A percentile compares a stretch with the other conserved stretches of the same genome.
These are phyloP conservation scores for Colletotrichum sp. DNA, from an alignment of 2,329 filamentous ascomycete species.

Conservation along the genomic window DNA sequence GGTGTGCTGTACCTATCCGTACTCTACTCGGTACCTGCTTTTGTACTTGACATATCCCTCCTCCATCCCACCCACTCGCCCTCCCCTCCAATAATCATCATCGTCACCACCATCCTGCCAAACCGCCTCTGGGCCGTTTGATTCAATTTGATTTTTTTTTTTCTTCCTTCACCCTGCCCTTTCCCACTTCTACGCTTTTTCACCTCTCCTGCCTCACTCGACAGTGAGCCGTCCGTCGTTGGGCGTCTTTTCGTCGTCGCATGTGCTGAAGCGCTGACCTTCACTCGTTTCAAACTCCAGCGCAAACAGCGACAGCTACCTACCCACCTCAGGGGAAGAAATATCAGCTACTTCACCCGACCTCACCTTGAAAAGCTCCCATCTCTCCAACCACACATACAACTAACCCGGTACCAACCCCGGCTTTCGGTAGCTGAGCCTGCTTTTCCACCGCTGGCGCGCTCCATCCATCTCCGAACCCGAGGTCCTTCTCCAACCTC, in stretches of 20 bases:
- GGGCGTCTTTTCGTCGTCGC: background rate
- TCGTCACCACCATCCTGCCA: conserved; percentile 1
- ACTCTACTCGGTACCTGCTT: conserved; percentile 16
- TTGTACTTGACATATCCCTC: background rate
- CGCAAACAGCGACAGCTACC: background rate
- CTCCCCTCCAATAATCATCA: conserved; percentile 6
- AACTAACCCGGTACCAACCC: conserved; percentile 11
- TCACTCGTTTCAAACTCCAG: background rate
- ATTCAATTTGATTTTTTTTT: background rate
- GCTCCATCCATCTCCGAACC: conserved; percentile 7
- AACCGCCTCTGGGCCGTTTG: background rate
- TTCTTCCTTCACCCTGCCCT: background rate
- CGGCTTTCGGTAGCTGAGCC: conserved; percentile 9
- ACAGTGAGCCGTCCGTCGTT: background rate
- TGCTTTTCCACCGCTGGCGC: background rate
- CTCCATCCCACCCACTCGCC: background rate
- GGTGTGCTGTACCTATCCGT: background rate
- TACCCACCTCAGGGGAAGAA: background rate
- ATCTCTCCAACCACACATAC: background rate
- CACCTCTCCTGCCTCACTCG: background rate
- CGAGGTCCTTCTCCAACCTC: conserved; percentile 10
- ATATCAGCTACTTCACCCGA: background rate
- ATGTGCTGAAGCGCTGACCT: background rate
- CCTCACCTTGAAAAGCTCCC: background rate
- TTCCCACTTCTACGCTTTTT: background rate